These are phyloP conservation scores for Pachysolen tannophilus DNA, from an alignment of 805 yeast genomes.

Conservation along the genomic window DNA sequence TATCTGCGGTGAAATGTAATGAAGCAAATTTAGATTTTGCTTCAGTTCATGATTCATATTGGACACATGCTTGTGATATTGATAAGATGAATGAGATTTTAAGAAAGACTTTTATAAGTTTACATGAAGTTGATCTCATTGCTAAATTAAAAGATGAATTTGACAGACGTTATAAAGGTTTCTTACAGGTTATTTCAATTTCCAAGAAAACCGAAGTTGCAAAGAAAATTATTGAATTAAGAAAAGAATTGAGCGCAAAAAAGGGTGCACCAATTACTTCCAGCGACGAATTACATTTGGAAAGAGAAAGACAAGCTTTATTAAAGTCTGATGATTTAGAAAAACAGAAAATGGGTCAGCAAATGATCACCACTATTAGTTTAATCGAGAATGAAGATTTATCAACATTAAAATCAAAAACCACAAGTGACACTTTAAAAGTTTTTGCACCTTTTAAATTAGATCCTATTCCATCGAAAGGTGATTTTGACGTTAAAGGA, in stretches of 20 bases:
- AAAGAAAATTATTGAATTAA: constrained; percentile 35
- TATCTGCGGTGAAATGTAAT: constrained; percentile 77
- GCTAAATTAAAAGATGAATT: constrained; percentile 69
- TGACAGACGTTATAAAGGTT: constrained; percentile 67
- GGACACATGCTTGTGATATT: constrained; percentile 93
- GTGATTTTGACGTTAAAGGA: constrained; percentile 71
- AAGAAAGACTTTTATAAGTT: constrained; percentile 69
- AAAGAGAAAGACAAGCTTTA: constrained; percentile 51
- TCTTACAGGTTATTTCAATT: constrained; percentile 52
- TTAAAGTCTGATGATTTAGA: constrained; percentile 44
- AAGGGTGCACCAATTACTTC: constrained; percentile 51
- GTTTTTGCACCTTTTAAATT: constrained; percentile 61
- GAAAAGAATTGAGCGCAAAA: constrained; percentile 38
- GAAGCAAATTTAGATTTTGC: constrained; percentile 67
- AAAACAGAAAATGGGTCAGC: constrained; percentile 38
- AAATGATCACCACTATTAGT: constrained; percentile 65
- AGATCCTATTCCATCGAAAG: constrained; percentile 72
- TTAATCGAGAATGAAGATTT: constrained; percentile 29
- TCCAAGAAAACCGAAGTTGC: constrained; percentile 46
- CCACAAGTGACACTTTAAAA: constrained; percentile 19
- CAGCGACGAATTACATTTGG: constrained; percentile 68
- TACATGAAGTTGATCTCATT: constrained; percentile 71
- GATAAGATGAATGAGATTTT: constrained; percentile 60
- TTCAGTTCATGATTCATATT: constrained; percentile 94
- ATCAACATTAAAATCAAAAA: too few species aligned